phyloP scores from a whole-genome alignment of 768 basidiomycete species.

The Trichaptum fuscoviolaceum region DNA sequence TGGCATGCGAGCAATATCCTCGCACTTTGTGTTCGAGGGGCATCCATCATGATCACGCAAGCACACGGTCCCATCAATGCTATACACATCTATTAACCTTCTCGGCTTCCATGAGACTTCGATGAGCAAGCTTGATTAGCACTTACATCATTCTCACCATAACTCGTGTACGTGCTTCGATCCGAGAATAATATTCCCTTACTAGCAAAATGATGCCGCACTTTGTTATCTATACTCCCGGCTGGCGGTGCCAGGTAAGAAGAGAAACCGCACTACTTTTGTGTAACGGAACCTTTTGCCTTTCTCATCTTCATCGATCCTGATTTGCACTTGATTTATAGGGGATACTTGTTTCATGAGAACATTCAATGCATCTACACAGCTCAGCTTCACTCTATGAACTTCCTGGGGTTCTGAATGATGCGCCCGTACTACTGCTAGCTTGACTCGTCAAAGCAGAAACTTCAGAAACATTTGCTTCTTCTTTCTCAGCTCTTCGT shows the following conservation, averaged over 20 bases:
- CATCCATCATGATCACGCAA: no score
- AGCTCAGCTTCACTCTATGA: no score
- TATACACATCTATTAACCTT: not conserved
- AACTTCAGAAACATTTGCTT: not conserved
- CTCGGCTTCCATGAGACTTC: not conserved
- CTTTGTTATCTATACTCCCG: not conserved
- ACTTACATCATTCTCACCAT: no score
- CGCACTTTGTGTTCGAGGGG: no score
- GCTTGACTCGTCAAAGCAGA: not conserved
- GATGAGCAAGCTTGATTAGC: no score
- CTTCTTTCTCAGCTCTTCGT: not conserved
- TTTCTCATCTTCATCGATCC: not conserved
- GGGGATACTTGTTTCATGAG: not conserved
- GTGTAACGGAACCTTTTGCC: not conserved
- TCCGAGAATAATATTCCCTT: not conserved
- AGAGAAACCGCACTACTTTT: not conserved
- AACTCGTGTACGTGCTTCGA: not conserved
- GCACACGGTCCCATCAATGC: not conserved
- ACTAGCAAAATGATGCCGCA: not conserved
- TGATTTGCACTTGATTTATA: not conserved
- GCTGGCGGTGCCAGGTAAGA: no score
- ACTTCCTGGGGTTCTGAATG: not conserved
- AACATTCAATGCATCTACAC: not conserved
- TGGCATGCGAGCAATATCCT: no score
- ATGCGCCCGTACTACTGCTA: not conserved